Conservation (phyloP, 208 protist genomes). For the Leishmania martiniquensis region DNA sequence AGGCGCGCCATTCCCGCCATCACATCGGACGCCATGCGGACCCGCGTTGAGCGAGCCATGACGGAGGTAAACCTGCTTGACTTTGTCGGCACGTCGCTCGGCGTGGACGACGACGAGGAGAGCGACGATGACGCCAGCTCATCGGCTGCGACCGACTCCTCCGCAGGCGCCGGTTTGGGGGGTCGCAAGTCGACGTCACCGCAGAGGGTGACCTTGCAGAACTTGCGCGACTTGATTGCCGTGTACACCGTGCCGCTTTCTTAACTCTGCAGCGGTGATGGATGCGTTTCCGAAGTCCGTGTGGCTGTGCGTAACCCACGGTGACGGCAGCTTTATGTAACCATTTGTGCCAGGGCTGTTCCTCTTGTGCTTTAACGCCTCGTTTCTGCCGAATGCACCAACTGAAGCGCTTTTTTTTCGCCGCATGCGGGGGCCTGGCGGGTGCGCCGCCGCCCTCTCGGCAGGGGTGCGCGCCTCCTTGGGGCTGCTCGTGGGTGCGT, state of each 20-base stretch:
- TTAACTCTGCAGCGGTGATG: background rate
- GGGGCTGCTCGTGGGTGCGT: background rate
- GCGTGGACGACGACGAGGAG: constrained; percentile 40
- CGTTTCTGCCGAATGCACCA: background rate
- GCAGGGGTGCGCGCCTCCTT: background rate
- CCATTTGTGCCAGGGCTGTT: background rate
- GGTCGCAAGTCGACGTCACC: background rate
- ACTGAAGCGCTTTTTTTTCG: no score
- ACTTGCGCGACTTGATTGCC: constrained; percentile 29
- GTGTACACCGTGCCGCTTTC: constrained; percentile 22
- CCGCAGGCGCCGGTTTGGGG: background rate
- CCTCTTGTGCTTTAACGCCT: background rate
- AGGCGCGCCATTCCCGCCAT: constrained; percentile 57
- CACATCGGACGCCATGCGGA: constrained; percentile 61
- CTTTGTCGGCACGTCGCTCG: constrained; percentile 48
- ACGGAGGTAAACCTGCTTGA: constrained; percentile 53
- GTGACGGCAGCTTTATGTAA: background rate
- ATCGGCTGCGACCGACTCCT: constrained; percentile 7
- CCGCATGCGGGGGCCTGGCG: background rate
- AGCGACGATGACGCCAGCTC: constrained; percentile 39
- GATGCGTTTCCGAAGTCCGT: background rate
- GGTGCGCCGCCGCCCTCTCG: background rate
- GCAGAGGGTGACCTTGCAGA: constrained; percentile 34
- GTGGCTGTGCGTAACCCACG: background rate
- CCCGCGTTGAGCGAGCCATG: constrained; percentile 72